Percentiles rank a stretch among this genome's conserved stretches.
These are phyloP conservation scores for Picea sitchensis DNA, from an alignment of 75 land plant genomes.

Conservation along the genomic window DNA sequence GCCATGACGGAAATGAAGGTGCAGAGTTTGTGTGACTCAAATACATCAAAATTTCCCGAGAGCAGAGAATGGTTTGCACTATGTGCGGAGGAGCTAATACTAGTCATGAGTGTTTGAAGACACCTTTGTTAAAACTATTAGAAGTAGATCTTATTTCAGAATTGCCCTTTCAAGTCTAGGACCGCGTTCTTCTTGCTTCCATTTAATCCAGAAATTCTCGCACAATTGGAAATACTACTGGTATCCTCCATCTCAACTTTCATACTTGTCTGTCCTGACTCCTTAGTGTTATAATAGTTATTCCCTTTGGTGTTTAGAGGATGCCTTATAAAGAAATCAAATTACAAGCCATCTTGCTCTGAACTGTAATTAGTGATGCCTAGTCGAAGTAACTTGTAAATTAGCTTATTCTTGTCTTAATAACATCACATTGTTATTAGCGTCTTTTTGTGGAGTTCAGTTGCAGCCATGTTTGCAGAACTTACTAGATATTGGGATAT, in stretches of 20 bases:
- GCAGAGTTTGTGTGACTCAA: conserved; percentile 7
- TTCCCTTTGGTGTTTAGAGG: background rate
- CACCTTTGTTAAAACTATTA: background rate
- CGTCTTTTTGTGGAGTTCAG: background rate
- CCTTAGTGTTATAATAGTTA: background rate
- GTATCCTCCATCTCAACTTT: background rate
- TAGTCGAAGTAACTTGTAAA: conserved; percentile 8
- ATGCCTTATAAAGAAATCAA: background rate
- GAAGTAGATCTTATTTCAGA: conserved; percentile 1
- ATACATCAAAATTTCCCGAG: background rate
- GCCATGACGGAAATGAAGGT: background rate
- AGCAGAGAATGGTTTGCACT: background rate
- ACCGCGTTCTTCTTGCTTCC: background rate
- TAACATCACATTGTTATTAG: background rate
- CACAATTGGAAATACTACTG: background rate
- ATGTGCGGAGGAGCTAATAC: background rate
- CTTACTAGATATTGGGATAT: background rate
- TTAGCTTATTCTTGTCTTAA: conserved; percentile 1
- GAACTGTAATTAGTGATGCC: background rate
- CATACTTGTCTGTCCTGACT: background rate
- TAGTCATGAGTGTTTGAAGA: background rate
- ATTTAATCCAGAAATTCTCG: background rate
- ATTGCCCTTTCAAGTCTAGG: background rate
- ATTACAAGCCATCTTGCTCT: background rate
- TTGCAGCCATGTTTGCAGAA: background rate